Conservation (phyloP, 257 asterid species). For the Hygrophila difformis region DNA sequence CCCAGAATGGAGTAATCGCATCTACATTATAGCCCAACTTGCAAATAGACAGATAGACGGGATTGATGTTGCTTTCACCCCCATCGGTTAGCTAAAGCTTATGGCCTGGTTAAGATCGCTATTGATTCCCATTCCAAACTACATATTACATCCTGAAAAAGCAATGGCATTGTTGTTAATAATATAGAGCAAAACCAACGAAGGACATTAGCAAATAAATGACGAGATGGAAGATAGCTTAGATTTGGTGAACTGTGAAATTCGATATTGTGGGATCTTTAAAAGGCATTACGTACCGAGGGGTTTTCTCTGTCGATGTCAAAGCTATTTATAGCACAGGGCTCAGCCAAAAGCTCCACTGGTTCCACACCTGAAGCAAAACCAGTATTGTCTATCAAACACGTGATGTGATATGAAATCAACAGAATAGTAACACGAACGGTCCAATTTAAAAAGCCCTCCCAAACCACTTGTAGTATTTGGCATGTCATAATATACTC, state of each 20-base stretch:
- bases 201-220: neutral
- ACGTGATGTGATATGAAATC: neutral
- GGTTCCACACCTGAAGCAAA: constrained; percentile 60
- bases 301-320: constrained; percentile 83
- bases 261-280: neutral
- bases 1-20: too few species aligned
- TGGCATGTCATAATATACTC: too few species aligned
- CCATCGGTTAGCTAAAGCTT: neutral
- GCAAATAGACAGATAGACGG: too few species aligned
- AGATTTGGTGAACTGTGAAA: neutral
- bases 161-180: neutral
- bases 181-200: neutral
- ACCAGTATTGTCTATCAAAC: constrained; percentile 15
- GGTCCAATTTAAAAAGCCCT: neutral
- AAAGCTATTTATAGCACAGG: constrained; percentile 88
- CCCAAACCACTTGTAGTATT: too few species aligned
- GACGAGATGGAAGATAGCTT: neutral
- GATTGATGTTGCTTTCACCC: too few species aligned
- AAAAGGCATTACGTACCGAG: constrained; percentile 35
- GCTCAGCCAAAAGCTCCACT: constrained; percentile 73
- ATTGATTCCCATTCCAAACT: constrained; percentile 97
- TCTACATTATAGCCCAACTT: too few species aligned
- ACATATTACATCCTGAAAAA: constrained; percentile 73
- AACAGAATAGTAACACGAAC: neutral
- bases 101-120: constrained; percentile 42